Evolutionary conservation across 306 rosid species (phyloP), one percentile per base, ranked within the genome.

Genomic region (Purshia tridentata): DNA sequence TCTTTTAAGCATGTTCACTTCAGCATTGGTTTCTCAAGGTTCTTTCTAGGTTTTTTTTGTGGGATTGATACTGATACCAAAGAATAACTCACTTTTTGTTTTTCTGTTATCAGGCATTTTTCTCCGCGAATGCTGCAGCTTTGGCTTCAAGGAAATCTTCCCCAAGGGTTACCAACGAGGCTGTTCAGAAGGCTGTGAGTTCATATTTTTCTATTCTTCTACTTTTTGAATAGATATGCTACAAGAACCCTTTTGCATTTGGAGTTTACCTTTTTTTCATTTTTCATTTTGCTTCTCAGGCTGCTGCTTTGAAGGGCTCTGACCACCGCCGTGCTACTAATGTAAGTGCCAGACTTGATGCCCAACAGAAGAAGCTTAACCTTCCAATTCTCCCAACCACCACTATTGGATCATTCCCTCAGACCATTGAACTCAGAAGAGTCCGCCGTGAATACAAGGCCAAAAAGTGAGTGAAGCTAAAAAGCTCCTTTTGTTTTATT

Each of bases 361-460:
- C 98, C 63, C 98, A 92, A 65, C 98, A 90, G 74, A 92, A 86
- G 90, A 90, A 92, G 87, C 93, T 92, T 64, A 92, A 92, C 81
- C 98, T 92, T 75, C 98, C 98, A 80, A 72, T 92, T 78, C 98
- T 92, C 45, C 98, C 98, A 73, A 92, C 98, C 42, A 92, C 98
- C 75, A 92, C 98, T 45, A 92, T 92, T 81, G 97, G 97, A 52
- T 92, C 97, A 20, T 92, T 92, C 93, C 97, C 97, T 62, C 98
- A 92, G 81, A 92, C 98, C 57, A 77, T 86, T 10, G 98, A 92
- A 64, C 72, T 92, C 15, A 88, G 98, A 78, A 92, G 93, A 84
- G 94, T 92, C 0, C 96, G 98, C 49, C 98, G 98, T 82, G 98
- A 92, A 54, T 90, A 72, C 92, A 92, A 92, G 90, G 98, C 94